Base-by-base conservation (phyloP, 2,329 filamentous ascomycete species). In the Penicillium decumbens region DNA sequence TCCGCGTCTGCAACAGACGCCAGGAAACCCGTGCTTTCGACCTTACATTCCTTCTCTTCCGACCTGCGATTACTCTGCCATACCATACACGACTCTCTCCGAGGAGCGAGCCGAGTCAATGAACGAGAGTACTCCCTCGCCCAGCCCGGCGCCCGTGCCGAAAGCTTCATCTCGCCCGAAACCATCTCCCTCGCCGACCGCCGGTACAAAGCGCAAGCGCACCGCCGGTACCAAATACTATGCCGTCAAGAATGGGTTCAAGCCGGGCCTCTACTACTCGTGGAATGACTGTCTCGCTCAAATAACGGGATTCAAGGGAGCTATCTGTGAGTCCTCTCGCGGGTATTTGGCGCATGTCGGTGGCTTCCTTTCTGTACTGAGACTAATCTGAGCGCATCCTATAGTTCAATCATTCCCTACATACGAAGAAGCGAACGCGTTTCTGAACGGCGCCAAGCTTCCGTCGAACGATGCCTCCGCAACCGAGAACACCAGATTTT, bases 381-480 rank as follows among this genome's bases (percentile, higher is more conserved):
- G 5, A 27, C 47, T 49, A 45, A 49, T 18, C 1, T 13, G 1
- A 3, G 13, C 24, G 30, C 44, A 25, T 24, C 41, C 25, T 35
- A 24, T 53, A 93, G 89, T 87, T 75, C 92, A 93, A 73, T 89
- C 87, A 1, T 96, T 95, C 65, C 72, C 77, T 8, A 82, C 80
- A 0, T 75, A 79, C 50, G 79, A 84, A 54, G 89, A 95, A 51
- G 92, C 92, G n/a, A 80, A 87, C 61, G 82, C 81, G 1, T 96
- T 88, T 65, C 77, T 89, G 24, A 81, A 79, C 1, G 87, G 88
- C 41, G 79, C 78, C 57, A 77, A 79, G 49, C 68, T 68, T 6
- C 66, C 66, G 13, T 46, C 60, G 13, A 55, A 56, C 12, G 64
- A 59, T 35, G 57, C 71, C 18, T 62, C 72, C 20, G 67, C 73